Evolutionary conservation across 176 grass and related monocot genomes (phyloP), one percentile per base, ranked within the genome.

Genomic region (Neostapfia colusana): DNA sequence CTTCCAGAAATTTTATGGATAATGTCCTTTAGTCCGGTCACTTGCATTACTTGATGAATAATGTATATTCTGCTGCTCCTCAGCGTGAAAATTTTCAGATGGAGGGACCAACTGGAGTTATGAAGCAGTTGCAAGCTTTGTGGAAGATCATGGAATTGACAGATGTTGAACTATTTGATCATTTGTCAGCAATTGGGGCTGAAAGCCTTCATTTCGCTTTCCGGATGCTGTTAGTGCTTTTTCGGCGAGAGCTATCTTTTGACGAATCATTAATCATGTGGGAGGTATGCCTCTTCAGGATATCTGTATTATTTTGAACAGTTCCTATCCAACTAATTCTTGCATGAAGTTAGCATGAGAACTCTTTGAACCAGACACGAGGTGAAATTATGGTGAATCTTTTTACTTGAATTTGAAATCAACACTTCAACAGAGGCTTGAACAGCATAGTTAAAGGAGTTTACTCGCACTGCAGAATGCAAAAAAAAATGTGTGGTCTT

Each of bases 171-270:
- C 84, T 98, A 76, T 98, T 98, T 80, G 87, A 88, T 76, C 95
- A 98, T 90, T 83, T 94, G 55, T 94, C 89, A 27, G 31, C 54
- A 69, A 94, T 98, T 86, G 95, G 95, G 65, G 95, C 95, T 44
- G 95, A 98, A 75, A 94, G 89, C 74, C 91, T 98, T 85, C 95
- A 98, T 92, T 98, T 98, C n/a, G 91, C 89, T 82, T 98, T 98
- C 55, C 84, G 95, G 63, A 98, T 98, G 95, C 84, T 97, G 72
- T 81, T 98, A 76, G 95, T 98, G 73, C 95, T 94, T 92, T 98
- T 98, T 79, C 89, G 95, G 79, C 95, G 91, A 66, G 91, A 98
- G 62, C 78, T 98, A 69, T 94, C 91, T 18, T 95, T 98, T 82
- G 91, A 98, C n/a, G 91, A 95, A 74, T 88, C 87, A 3, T 73